Conservation (phyloP, 257 asterid genomes). For the Plantago elongata region DNA sequence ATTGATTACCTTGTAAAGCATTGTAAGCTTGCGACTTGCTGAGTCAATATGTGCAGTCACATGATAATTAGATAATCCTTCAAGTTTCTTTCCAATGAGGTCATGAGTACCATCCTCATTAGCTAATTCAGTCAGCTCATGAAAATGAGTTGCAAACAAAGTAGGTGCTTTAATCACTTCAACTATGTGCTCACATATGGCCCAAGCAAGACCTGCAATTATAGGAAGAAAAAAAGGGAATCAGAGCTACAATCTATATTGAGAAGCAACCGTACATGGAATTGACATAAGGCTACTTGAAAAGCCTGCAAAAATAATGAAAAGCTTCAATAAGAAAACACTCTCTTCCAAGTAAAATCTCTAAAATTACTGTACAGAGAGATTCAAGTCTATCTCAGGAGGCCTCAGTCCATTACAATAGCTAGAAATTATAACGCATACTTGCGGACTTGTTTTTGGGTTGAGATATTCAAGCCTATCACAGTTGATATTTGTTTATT, state of each 20-base stretch:
- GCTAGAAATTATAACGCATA: no score
- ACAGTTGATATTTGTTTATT: no score
- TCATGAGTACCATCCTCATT: slow-evolving; percentile 37
- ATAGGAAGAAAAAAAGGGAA: slow-evolving; percentile 13
- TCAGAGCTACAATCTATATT: not conserved
- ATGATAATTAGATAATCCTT: slow-evolving; percentile 81
- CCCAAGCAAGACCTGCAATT: slow-evolving; percentile 88
- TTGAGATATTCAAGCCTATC: no score
- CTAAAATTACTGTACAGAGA: no score
- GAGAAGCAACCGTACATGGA: not conserved
- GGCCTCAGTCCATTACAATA: no score
- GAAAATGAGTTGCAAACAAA: slow-evolving; percentile 94
- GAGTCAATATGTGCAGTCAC: slow-evolving; percentile 96
- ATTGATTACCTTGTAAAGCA: slow-evolving; percentile 79
- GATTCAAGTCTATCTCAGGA: no score
- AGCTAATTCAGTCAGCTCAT: slow-evolving; percentile 91
- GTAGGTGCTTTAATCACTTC: slow-evolving; percentile 87
- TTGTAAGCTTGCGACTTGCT: slow-evolving; percentile 80
- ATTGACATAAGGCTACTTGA: no score
- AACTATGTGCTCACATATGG: slow-evolving; percentile 91
- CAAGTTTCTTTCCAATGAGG: slow-evolving; percentile 38
- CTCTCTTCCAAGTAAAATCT: no score
- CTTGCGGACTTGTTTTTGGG: no score
- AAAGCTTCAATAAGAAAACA: no score
- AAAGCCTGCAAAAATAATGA: no score